phyloP scores from a whole-genome alignment of 805 yeast species.

The Wickerhamomyces subpelliculosus region DNA sequence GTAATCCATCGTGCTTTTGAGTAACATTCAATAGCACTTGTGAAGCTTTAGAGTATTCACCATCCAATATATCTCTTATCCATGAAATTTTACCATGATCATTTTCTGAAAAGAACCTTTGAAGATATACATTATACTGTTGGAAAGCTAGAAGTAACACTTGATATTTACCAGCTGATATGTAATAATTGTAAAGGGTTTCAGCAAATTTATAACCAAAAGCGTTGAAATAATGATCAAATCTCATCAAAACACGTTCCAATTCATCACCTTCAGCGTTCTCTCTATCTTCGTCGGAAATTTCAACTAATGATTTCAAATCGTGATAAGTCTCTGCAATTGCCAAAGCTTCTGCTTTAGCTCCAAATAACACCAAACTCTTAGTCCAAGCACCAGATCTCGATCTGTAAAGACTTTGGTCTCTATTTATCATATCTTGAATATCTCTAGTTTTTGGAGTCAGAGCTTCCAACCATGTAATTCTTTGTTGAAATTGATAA shows the following conservation, averaged over 20 bases:
- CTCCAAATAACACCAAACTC: constrained; percentile 42
- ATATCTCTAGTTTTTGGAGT: constrained; percentile 14
- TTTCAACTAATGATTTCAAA: constrained; percentile 51
- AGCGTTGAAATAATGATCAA: constrained; percentile 46
- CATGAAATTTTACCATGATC: constrained; percentile 56
- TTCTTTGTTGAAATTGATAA: constrained; percentile 28
- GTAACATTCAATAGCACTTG: constrained; percentile 36
- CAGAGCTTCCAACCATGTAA: constrained; percentile 24
- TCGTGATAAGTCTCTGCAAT: constrained; percentile 65
- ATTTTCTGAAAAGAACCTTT: constrained; percentile 42
- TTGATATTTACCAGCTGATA: constrained; percentile 44
- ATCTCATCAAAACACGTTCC: constrained; percentile 20
- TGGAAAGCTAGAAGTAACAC: constrained; percentile 52
- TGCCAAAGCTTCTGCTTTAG: constrained; percentile 46
- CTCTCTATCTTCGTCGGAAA: constrained; percentile 39
- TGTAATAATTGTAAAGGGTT: constrained; percentile 52
- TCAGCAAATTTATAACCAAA: constrained; percentile 68
- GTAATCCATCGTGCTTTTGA: constrained; percentile 33
- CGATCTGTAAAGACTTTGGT: constrained; percentile 18
- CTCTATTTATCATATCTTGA: constrained; percentile 14
- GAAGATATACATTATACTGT: constrained; percentile 40
- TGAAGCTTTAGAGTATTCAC: constrained; percentile 45
- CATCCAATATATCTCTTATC: constrained; percentile 57
- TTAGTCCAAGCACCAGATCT: constrained; percentile 51
- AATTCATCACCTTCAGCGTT: constrained; percentile 12